phyloP scores from a whole-genome alignment of 345 rosid species.

The Sisymbrium irio region DNA sequence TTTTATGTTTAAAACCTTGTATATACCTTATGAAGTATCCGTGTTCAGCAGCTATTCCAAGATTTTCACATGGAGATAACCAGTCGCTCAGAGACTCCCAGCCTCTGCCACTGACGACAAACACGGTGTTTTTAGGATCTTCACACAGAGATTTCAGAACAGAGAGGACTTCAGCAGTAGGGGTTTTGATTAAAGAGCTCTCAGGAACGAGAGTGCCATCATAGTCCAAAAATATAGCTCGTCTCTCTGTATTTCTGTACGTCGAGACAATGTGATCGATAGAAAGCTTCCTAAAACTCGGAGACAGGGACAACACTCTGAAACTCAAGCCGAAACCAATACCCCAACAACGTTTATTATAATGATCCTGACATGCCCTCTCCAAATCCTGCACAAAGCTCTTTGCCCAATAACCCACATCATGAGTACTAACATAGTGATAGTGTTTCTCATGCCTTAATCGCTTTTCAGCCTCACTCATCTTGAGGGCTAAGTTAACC shows the following conservation, averaged over 20 bases:
- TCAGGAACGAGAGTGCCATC: constrained; percentile 76
- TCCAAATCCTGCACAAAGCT: constrained; percentile 72
- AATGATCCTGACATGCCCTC: constrained; percentile 71
- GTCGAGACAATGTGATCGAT: constrained; percentile 59
- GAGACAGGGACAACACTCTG: constrained; percentile 68
- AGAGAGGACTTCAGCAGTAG: constrained; percentile 55
- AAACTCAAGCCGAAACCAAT: constrained; percentile 72
- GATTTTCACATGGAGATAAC: constrained; percentile 63
- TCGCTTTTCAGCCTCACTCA: constrained; percentile 61
- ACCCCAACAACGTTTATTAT: constrained; percentile 76
- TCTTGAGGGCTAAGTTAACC: constrained; percentile 47
- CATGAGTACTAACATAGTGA: constrained; percentile 68
- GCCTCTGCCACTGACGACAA: constrained; percentile 76
- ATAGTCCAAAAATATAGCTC: constrained; percentile 78
- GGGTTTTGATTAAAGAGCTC: constrained; percentile 52
- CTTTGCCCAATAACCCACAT: constrained; percentile 73
- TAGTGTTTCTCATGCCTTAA: constrained; percentile 80
- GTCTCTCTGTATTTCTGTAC: constrained; percentile 53
- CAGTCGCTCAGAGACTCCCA: constrained; percentile 54
- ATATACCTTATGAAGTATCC: constrained; percentile 58
- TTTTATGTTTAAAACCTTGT: background rate
- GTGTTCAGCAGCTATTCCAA: constrained; percentile 84
- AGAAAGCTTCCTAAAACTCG: constrained; percentile 62
- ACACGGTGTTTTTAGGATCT: constrained; percentile 69
- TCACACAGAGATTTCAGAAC: constrained; percentile 51